Evolutionary conservation across 2,329 filamentous ascomycete genomes (phyloP).

Genomic region (Sporothrix globosa): DNA sequence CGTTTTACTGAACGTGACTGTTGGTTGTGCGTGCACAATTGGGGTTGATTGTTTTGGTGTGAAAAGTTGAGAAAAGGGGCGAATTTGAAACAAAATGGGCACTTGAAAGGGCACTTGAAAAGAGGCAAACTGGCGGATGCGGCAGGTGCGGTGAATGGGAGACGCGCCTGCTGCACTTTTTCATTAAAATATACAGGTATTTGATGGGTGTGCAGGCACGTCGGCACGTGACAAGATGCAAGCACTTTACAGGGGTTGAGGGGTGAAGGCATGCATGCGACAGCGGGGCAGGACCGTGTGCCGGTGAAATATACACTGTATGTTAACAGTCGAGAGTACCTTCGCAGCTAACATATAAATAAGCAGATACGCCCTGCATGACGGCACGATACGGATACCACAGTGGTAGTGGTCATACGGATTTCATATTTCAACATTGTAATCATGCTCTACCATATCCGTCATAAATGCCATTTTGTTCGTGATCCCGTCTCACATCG

Average conservation of each 20-base stretch:
- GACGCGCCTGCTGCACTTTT: slow-evolving; percentile 27
- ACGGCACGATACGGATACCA: not conserved
- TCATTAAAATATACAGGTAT: not conserved
- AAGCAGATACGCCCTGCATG: not conserved
- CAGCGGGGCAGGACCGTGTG: slow-evolving; percentile 17
- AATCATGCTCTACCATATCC: not conserved
- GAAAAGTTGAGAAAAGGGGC: slow-evolving; percentile 22
- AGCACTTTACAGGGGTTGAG: slow-evolving; percentile 18
- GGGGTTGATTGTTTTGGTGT: not conserved
- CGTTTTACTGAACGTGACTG: not conserved
- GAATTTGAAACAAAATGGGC: slow-evolving; percentile 17
- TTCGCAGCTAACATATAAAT: not conserved
- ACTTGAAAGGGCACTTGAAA: not conserved
- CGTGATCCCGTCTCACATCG: not conserved
- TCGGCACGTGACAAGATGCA: slow-evolving; percentile 30
- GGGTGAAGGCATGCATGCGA: slow-evolving; percentile 12
- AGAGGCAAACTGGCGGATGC: not conserved
- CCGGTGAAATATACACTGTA: not conserved
- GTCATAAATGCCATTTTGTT: not conserved
- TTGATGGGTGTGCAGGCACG: slow-evolving; percentile 13
- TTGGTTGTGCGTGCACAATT: not conserved
- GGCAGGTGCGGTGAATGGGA: slow-evolving; percentile 15
- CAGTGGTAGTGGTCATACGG: not conserved
- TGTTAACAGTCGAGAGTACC: not conserved
- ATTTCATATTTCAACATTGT: not conserved